Conservation (phyloP, 257 asterid species). For the Euphrasia confusa region DNA sequence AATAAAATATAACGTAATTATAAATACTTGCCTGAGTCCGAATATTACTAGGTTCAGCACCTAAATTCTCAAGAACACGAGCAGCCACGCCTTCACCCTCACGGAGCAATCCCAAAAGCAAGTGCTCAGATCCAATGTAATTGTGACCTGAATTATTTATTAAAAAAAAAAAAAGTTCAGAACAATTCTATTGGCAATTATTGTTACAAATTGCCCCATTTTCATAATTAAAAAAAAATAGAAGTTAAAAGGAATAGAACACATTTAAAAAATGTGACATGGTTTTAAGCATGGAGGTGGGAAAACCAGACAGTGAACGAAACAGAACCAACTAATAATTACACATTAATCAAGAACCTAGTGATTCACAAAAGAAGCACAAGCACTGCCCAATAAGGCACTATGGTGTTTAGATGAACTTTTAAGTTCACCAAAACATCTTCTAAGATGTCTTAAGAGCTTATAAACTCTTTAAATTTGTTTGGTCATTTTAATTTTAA, state of each 20-base stretch:
- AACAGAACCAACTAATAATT: constrained; percentile 15
- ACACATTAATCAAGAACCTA: constrained; percentile 15
- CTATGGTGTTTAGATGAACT: not conserved
- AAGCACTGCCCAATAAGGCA: constrained; percentile 14
- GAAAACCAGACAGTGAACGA: not conserved
- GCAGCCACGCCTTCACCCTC: constrained; percentile 99
- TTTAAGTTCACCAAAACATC: not conserved
- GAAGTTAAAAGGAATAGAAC: not conserved
- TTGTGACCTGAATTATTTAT: constrained; percentile 61
- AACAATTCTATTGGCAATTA: not conserved
- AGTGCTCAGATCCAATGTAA: constrained; percentile 99
- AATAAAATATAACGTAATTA: constrained; percentile 26
- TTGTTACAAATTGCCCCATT: not conserved
- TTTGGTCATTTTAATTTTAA: no score
- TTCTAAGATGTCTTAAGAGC: not conserved
- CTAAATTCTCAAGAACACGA: constrained; percentile 91
- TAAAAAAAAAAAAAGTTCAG: not conserved
- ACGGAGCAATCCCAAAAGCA: constrained; percentile 87
- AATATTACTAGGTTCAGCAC: constrained; percentile 92
- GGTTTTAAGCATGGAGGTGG: constrained; percentile 4
- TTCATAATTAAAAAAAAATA: not conserved
- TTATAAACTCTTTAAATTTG: no score
- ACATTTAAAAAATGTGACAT: constrained; percentile 5
- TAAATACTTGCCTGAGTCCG: constrained; percentile 67
- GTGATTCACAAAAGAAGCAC: not conserved